Conservation (phyloP, 306 rosid genomes). For the Hippophae tibetana region DNA sequence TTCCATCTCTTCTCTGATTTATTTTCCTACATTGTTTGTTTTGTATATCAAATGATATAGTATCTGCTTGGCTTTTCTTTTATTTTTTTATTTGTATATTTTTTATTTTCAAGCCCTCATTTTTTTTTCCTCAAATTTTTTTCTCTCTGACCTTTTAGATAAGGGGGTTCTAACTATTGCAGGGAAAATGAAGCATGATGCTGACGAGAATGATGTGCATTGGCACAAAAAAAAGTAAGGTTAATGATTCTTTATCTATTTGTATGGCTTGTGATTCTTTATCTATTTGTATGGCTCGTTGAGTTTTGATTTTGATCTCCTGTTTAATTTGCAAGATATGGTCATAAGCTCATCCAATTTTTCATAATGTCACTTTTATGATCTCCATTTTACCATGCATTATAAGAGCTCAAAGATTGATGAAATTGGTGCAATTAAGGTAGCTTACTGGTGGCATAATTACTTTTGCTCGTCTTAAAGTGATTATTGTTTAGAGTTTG, state of each 20-base stretch:
- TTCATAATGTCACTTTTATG: slow-evolving; percentile 2
- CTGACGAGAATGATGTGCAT: slow-evolving; percentile 90
- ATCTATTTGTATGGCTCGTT: background rate
- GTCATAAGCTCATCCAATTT: slow-evolving; percentile 1
- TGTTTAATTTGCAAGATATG: background rate
- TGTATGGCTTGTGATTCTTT: slow-evolving; percentile 17
- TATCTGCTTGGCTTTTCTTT: slow-evolving; percentile 5
- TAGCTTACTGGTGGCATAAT: slow-evolving; percentile 57
- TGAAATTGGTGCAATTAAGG: slow-evolving; percentile 77
- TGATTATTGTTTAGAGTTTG: slow-evolving; percentile 53
- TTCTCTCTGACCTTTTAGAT: slow-evolving; percentile 27
- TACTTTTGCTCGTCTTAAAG: slow-evolving; percentile 43
- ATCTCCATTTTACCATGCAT: slow-evolving; percentile 35
- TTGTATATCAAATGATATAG: background rate
- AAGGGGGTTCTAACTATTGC: slow-evolving; percentile 75
- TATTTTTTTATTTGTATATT: slow-evolving; percentile 3
- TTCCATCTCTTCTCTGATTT: background rate
- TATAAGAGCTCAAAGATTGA: slow-evolving; percentile 82
- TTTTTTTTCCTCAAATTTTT: too few species aligned
- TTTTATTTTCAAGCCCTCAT: background rate
- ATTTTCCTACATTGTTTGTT: background rate
- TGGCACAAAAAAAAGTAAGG: slow-evolving; percentile 97
- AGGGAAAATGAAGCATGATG: slow-evolving; percentile 94
- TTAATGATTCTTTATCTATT: slow-evolving; percentile 24
- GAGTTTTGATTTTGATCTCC: slow-evolving; percentile 1